Conservation (phyloP, 1,284 basidiomycete genomes). For the Pseudozyma tsukubaensis region DNA sequence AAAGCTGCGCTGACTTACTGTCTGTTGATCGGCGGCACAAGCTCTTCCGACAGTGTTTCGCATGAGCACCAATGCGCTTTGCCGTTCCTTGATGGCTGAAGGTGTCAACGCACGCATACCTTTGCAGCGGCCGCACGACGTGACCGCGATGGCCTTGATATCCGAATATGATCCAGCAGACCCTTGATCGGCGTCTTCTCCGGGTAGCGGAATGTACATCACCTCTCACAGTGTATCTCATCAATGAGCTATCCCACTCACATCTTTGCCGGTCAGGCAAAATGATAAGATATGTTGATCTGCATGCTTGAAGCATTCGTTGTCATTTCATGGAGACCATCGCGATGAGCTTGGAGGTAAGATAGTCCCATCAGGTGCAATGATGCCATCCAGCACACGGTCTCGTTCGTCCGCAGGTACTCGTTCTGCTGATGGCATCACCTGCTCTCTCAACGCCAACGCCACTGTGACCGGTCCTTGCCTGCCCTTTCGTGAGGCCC, state of each 20-base stretch:
- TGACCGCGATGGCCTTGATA: slow-evolving; percentile 15
- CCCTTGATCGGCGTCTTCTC: slow-evolving; percentile 18
- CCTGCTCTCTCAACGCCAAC: slow-evolving; percentile 64
- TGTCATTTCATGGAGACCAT: slow-evolving; percentile 26
- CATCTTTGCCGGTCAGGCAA: too few species aligned
- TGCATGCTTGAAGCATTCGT: not conserved
- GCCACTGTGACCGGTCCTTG: slow-evolving; percentile 60
- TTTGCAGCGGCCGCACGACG: too few species aligned
- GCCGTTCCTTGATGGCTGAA: slow-evolving; percentile 1
- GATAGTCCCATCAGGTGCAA: slow-evolving; percentile 57
- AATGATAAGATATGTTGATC: not conserved
- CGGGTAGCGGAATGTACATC: not conserved
- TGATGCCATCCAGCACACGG: slow-evolving; percentile 61
- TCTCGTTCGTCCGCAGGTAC: slow-evolving; percentile 68
- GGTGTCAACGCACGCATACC: not conserved
- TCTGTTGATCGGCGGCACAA: slow-evolving; percentile 18
- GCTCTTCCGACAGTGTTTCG: slow-evolving; percentile 4
- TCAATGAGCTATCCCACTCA: not conserved
- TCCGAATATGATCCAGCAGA: slow-evolving; percentile 8
- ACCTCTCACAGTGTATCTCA: not conserved
- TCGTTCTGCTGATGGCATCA: slow-evolving; percentile 50
- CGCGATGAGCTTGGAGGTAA: slow-evolving; percentile 26
- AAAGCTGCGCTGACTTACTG: not conserved
- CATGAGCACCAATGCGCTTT: slow-evolving; percentile 2
- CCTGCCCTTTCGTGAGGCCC: slow-evolving; percentile 24